A percentile compares a stretch with the other conserved stretches of the same genome.
These are phyloP conservation scores for Trametes hirsuta DNA, from an alignment of 1,284 basidiomycete genomes.

Conservation along the genomic window DNA sequence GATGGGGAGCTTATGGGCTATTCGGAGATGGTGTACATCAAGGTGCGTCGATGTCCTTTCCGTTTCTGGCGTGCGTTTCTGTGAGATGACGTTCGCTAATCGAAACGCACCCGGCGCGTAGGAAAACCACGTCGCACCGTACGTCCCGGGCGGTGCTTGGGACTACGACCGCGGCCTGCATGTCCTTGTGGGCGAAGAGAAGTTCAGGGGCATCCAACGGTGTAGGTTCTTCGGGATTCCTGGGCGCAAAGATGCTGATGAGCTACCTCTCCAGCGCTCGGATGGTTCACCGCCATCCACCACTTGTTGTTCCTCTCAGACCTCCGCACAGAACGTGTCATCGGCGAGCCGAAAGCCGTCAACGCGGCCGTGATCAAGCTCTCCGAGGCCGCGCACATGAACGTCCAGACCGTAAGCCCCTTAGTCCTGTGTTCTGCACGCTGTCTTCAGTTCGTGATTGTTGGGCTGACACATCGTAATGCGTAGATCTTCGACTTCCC, in stretches of 20 bases:
- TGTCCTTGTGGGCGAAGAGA: slow-evolving; percentile 52
- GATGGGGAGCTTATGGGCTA: slow-evolving; percentile 59
- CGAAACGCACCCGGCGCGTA: slow-evolving; percentile 16
- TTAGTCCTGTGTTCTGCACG: background rate
- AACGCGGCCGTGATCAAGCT: slow-evolving; percentile 41
- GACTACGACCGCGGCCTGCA: slow-evolving; percentile 57
- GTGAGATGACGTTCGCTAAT: background rate
- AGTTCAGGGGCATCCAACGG: slow-evolving; percentile 46
- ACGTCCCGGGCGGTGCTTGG: slow-evolving; percentile 43
- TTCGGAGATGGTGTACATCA: slow-evolving; percentile 53
- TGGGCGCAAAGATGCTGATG: background rate
- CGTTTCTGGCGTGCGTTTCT: background rate
- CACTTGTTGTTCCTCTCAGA: slow-evolving; percentile 56
- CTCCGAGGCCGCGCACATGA: slow-evolving; percentile 25
- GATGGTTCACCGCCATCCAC: slow-evolving; percentile 48
- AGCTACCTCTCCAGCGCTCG: slow-evolving; percentile 37
- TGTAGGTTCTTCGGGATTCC: slow-evolving; percentile 35
- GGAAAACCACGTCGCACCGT: slow-evolving; percentile 49
- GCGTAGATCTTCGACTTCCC: slow-evolving; percentile 38
- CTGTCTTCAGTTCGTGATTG: background rate
- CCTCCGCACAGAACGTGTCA: slow-evolving; percentile 46
- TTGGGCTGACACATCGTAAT: background rate
- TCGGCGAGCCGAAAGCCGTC: slow-evolving; percentile 49
- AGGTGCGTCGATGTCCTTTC: slow-evolving; percentile 34
- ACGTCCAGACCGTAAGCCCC: slow-evolving; percentile 23